These are phyloP conservation scores for Daedalea quercina DNA, from an alignment of 768 basidiomycete genomes.

Conservation along the genomic window DNA sequence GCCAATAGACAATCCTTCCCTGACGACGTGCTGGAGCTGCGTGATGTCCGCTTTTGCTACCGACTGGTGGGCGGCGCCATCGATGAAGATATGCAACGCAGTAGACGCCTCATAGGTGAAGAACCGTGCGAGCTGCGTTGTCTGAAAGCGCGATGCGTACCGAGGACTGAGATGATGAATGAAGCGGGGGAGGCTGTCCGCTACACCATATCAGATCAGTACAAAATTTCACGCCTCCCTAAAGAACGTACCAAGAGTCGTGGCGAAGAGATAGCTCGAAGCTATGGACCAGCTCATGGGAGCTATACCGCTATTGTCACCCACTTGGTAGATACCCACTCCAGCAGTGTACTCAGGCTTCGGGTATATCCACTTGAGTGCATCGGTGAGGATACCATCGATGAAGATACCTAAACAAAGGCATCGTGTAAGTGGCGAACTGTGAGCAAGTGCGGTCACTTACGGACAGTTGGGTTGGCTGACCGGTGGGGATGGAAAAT, in stretches of 20 bases:
- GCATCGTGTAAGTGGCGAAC: background rate
- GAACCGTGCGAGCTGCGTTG: slow-evolving; percentile 60
- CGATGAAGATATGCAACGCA: slow-evolving; percentile 74
- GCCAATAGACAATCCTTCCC: slow-evolving; percentile 38
- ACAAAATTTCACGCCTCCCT: background rate
- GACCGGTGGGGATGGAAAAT: slow-evolving; percentile 56
- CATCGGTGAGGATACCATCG: slow-evolving; percentile 63
- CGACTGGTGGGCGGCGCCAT: slow-evolving; percentile 34
- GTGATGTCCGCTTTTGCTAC: slow-evolving; percentile 24
- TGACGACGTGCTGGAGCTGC: slow-evolving; percentile 44
- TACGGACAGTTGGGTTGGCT: slow-evolving; percentile 56
- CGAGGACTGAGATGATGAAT: slow-evolving; percentile 79
- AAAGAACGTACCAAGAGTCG: slow-evolving; percentile 46
- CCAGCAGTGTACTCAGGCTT: slow-evolving; percentile 34
- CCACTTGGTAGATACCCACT: slow-evolving; percentile 43
- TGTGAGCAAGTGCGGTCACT: no score
- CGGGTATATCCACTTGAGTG: slow-evolving; percentile 60
- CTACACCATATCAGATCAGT: slow-evolving; percentile 25
- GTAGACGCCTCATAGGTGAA: slow-evolving; percentile 83
- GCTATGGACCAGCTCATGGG: slow-evolving; percentile 63
- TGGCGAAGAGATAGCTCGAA: slow-evolving; percentile 55
- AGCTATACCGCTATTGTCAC: slow-evolving; percentile 36
- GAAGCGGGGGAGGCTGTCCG: slow-evolving; percentile 65
- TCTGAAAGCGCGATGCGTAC: slow-evolving; percentile 73
- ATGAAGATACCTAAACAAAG: slow-evolving; percentile 54